Conservation (phyloP, 352 stramenopile species). For the Phytophthora constricta region DNA sequence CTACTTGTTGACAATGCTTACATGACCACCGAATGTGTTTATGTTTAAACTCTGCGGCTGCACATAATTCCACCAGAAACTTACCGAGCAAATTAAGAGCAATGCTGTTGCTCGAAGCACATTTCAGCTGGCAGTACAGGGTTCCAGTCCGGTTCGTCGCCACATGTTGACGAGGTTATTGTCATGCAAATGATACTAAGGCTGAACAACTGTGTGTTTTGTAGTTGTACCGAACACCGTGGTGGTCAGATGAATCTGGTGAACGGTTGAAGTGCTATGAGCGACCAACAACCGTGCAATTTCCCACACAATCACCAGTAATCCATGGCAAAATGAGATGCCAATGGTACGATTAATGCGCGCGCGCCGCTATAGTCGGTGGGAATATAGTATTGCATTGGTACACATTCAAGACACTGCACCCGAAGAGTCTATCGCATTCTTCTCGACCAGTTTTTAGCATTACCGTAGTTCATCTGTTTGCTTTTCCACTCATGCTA, state of each 20-base stretch:
- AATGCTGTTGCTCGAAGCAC: slow-evolving; percentile 27
- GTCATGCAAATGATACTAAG: not conserved
- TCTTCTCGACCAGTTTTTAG: slow-evolving; percentile 19
- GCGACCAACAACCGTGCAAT: slow-evolving; percentile 20
- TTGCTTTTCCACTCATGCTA: slow-evolving; percentile 6
- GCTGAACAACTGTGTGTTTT: not conserved
- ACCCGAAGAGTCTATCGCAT: not conserved
- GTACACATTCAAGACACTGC: too few species aligned
- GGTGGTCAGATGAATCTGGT: slow-evolving; percentile 50
- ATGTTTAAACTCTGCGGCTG: too few species aligned
- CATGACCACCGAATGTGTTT: too few species aligned
- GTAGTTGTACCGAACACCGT: slow-evolving; percentile 48
- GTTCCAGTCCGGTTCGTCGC: slow-evolving; percentile 36
- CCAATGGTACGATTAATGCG: slow-evolving; percentile 70
- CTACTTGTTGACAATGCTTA: too few species aligned
- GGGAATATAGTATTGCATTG: too few species aligned
- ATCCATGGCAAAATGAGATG: slow-evolving; percentile 48
- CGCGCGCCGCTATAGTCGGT: too few species aligned
- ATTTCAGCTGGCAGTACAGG: slow-evolving; percentile 29
- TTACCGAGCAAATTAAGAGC: slow-evolving; percentile 41
- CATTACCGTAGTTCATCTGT: slow-evolving; percentile 15
- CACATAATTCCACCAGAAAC: slow-evolving; percentile 24
- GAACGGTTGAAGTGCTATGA: slow-evolving; percentile 34
- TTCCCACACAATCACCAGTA: slow-evolving; percentile 13
- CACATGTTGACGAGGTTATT: not conserved